Evolutionary conservation across 1,284 basidiomycete species (phyloP), one percentile per base, ranked within the genome.

Genomic region (Chalciporus sp.): DNA sequence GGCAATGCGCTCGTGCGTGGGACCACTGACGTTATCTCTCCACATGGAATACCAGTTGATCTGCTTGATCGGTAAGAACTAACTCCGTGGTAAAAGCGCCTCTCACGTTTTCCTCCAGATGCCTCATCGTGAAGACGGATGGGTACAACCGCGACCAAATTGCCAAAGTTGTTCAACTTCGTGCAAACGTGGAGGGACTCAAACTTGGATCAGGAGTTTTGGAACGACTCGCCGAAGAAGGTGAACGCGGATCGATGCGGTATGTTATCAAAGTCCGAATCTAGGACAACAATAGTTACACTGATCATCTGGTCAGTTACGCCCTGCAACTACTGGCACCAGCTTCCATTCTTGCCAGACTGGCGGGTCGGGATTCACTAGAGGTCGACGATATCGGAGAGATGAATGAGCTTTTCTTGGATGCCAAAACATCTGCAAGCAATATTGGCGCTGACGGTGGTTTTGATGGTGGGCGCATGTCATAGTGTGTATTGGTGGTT

Each of bases 121-220:
- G 96, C 74, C 88, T 99, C 80, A 99, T 99, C 58, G 95, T 99
- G 41, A 92, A 94, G 67, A 99, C 96, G 1, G 84, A 92, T 55
- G 80, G 84, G 7, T 97, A 98, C 73, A 84, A 83, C 10, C 82
- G 85, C 41, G 90, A 92, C 9, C 93, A 98, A 69, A 90, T 98
- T 56, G 86, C 85, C 41, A 88, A 88, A 66, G 94, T 99, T 26
- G 81, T 98, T 6, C 88, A 92, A 61, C 76, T 96, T 49, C 85
- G 96, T 50, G 89, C 92, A 27, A 88, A 85, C 56, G 85, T 94
- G 2, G 96, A 98, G 71, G 92, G 92, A 0, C 79, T 98, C 43
- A 85, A 84, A 59, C 79, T 98, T 1, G 83, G 85, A 23, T 68
- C 82, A 11, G 88, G 87, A 8, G 95, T 96, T 11, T 73, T 97